Percentiles rank a stretch among this genome's conserved stretches.
Conservation (phyloP, 2,329 filamentous ascomycete genomes). For the Penicillium sp. region DNA sequence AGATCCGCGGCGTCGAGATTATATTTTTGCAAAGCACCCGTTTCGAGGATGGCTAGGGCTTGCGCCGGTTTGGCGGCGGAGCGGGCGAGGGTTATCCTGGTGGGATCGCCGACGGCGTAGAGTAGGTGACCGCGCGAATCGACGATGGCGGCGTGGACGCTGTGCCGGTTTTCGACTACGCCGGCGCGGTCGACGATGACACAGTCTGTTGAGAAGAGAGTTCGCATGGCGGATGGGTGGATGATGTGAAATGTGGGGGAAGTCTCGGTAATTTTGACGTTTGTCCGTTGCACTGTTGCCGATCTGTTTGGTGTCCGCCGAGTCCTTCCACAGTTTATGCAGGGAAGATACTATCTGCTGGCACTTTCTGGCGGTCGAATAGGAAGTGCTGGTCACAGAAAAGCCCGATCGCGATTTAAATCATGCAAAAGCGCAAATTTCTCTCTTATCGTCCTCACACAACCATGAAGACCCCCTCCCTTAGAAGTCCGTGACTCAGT, state of each 20-base stretch:
- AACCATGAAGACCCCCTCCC: background rate
- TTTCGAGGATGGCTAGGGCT: constrained; percentile 49
- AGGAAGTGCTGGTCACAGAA: background rate
- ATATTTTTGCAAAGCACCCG: constrained; percentile 41
- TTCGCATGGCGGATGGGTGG: constrained; percentile 3
- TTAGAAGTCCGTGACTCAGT: background rate
- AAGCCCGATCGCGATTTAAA: background rate
- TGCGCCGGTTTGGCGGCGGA: constrained; percentile 53
- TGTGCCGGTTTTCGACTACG: constrained; percentile 48
- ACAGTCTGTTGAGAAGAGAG: constrained; percentile 26
- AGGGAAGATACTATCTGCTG: no score
- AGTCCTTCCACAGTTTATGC: no score
- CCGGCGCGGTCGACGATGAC: constrained; percentile 44
- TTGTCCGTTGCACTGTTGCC: background rate
- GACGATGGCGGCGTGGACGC: constrained; percentile 47
- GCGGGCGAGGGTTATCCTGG: constrained; percentile 46
- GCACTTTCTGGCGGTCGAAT: background rate
- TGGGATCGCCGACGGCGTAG: constrained; percentile 45
- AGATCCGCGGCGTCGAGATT: constrained; percentile 47
- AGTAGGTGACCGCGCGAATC: constrained; percentile 44
- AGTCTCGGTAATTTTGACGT: background rate
- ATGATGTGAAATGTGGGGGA: background rate
- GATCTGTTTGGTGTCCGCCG: background rate
- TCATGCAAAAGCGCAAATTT: background rate
- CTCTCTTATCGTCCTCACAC: background rate